Evolutionary conservation across 176 grass and related monocot genomes (phyloP), one percentile per base, ranked within the genome.

Genomic region (Poa pratensis): DNA sequence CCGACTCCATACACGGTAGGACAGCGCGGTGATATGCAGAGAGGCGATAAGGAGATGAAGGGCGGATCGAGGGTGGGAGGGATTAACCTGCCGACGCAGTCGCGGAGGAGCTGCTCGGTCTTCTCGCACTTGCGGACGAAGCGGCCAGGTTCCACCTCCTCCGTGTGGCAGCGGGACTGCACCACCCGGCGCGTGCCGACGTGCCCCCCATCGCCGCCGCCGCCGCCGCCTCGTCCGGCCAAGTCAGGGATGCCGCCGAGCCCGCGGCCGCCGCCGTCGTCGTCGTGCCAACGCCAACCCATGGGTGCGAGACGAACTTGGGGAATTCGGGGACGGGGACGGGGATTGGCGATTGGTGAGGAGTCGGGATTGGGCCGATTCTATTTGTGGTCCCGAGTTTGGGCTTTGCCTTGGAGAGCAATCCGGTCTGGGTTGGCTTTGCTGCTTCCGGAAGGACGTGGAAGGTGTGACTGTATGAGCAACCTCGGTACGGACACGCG

Each of bases 61-160:
- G 11, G 4, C n/a, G n/a, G 35, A 6, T 37, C 35, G 35, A 37
- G 35, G 35, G 35, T 35, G 34, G 34, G 34, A 23, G 17, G 11
- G 2, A 53, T 72, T 26, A 23, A 90, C 85, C 85, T 90, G 81
- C 85, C 92, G 42, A 91, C 28, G 80, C 87, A 95, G 59, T 86
- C 89, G 50, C 91, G 87, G 55, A 98, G 80, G 74, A 88, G 86
- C 73, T 94, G 90, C 76, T 93, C 86, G 7, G 89, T 98, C 89
- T 87, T 93, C 81, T 98, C 89, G 89, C 95, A 98, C 83, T 91
- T 95, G 82, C 85, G 86, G 66, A 98, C 81, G 84, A 93, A 92
- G 54, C 88, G 88, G 49, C 93, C 93, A 32, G 91, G 89, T 63
- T 98, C 91, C 63, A 95, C 91, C 89, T 95, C 93, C 84, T 98